Conservation (phyloP, 768 basidiomycete genomes). For the Tylopilus intermedius region DNA sequence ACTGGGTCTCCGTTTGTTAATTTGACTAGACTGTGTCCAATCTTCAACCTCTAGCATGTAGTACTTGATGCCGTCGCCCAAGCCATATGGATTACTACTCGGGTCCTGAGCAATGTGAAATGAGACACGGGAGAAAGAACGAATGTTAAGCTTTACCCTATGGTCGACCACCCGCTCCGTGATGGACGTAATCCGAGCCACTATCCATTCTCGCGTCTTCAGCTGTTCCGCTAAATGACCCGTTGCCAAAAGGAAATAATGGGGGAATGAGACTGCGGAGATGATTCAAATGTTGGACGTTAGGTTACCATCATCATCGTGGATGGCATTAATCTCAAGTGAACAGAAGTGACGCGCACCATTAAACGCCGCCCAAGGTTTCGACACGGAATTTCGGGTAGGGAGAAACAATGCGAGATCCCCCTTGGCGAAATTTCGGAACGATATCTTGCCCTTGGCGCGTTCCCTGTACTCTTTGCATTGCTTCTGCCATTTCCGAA, state of each 20-base stretch:
- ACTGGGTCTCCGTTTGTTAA: slow-evolving; percentile 54
- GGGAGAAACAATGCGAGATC: slow-evolving; percentile 95
- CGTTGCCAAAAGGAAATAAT: slow-evolving; percentile 91
- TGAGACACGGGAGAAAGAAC: neutral
- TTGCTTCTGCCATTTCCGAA: slow-evolving; percentile 96
- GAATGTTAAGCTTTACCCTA: slow-evolving; percentile 41
- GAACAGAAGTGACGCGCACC: slow-evolving; percentile 43
- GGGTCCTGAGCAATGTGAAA: slow-evolving; percentile 51
- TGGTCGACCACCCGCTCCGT: slow-evolving; percentile 79
- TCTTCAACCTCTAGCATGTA: slow-evolving; percentile 93
- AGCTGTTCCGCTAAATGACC: slow-evolving; percentile 85
- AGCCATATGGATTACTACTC: slow-evolving; percentile 80
- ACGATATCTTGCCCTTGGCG: slow-evolving; percentile 95
- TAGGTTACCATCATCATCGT: neutral
- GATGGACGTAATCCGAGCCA: slow-evolving; percentile 86
- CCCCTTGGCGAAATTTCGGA: slow-evolving; percentile 91
- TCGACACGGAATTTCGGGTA: slow-evolving; percentile 87
- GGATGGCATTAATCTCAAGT: neutral
- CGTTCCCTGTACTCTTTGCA: slow-evolving; percentile 93
- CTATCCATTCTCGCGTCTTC: slow-evolving; percentile 90
- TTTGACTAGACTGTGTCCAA: slow-evolving; percentile 72
- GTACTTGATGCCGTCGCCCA: slow-evolving; percentile 86
- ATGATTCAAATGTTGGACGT: neutral
- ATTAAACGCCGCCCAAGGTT: slow-evolving; percentile 98
- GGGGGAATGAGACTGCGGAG: slow-evolving; percentile 82